These are phyloP conservation scores for Fusarium sp. DNA, from an alignment of 2,329 filamentous ascomycete species.

Conservation along the genomic window DNA sequence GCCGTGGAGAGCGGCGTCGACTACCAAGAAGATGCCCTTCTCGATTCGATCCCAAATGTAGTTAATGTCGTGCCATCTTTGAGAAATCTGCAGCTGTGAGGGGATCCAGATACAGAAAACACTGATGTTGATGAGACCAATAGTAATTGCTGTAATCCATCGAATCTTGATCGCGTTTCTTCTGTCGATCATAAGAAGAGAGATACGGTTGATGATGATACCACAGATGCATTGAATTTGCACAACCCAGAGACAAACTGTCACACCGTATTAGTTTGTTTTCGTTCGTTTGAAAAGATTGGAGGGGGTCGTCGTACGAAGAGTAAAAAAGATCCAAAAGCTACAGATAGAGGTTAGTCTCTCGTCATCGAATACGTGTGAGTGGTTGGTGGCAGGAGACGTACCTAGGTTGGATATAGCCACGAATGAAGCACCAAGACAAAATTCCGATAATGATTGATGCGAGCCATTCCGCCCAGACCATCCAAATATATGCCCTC, in stretches of 20 bases:
- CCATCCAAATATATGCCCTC: conserved; percentile 38
- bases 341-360: conserved; percentile 16
- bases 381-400: neutral
- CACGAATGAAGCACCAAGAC: conserved; percentile 39
- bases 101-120: conserved; percentile 40
- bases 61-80: conserved; percentile 30
- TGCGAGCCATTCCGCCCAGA: conserved; percentile 42
- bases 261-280: conserved; percentile 1
- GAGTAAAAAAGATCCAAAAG: conserved; percentile 40
- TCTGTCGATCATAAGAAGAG: conserved; percentile 36
- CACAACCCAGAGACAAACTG: conserved; percentile 38
- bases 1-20: conserved; percentile 51
- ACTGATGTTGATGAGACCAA: conserved; percentile 39
- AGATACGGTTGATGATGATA: conserved; percentile 44
- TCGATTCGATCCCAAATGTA: conserved; percentile 35
- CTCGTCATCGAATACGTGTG: neutral
- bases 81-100: conserved; percentile 32
- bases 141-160: conserved; percentile 20
- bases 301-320: conserved; percentile 21
- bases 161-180: conserved; percentile 18
- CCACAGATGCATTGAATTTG: conserved; percentile 43
- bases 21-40: conserved; percentile 32
- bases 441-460: conserved; percentile 41
- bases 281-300: accelerated
- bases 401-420: conserved; percentile 37